Base-by-base conservation (phyloP, 192 early-diverging fungal species). In the Umbelopsis sp. region DNA sequence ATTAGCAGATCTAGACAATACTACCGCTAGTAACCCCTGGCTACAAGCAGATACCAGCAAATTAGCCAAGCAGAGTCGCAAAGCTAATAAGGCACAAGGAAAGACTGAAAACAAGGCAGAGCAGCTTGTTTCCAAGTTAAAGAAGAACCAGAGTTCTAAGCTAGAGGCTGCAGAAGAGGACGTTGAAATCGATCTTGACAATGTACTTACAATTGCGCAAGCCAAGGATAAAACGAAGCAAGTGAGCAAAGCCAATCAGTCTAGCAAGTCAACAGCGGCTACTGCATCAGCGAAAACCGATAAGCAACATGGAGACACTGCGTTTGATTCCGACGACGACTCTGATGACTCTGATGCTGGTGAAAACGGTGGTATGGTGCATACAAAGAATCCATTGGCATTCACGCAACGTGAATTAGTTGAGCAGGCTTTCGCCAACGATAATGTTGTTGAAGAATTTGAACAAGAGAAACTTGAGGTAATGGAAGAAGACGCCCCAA, bases 371-470 rank as follows among this genome's bases (percentile, higher is more conserved):
- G 80, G 83, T 32, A 85, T 91, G 82, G 85, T 91, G 0, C 88
- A 89, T 68, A 72, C 75, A 21, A 86, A 83, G 52, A 83, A 82
- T 8, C 81, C 83, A 1, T 76, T 79, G 26, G 81, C 83, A 16
- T 94, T 89, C 36, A 83, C 86, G 3, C 93, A 94, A 71, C 86
- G 89, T 44, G 92, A 96, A 32, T 81, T 99, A 38, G 93, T 99
- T 38, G 90, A 91, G 65, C 89, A 94, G 72, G 97, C 97, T 17
- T 99, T 99, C 85, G 94, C 96, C 11, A 92, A 96, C 68, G 96
- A 99, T 71, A 89, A 97, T 70, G 89, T 98, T 22, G 88, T 93
- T 3, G 89, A 89, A 10, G 94, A 98, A 71, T 99, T 99, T 82
- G 93, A 94, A 56, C 86, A 88, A 3, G 96, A 98, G 71, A 97